Base-by-base conservation (phyloP, 768 basidiomycete species). In the Serpula lacrymans region DNA sequence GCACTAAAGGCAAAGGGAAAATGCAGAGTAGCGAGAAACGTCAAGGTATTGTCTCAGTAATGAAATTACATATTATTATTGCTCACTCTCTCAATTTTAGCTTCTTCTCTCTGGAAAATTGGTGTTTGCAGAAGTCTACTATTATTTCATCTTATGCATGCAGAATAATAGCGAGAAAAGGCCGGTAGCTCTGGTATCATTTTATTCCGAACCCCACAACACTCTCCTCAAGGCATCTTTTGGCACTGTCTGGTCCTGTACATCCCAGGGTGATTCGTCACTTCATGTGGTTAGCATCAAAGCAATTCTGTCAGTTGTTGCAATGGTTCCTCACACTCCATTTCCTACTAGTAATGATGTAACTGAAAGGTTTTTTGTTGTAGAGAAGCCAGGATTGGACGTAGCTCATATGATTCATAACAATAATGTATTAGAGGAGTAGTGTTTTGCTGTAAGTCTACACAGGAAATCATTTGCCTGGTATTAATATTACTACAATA, bases 1-100 rank as follows among this genome's bases (percentile, higher is more conserved):
- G 8, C 13, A 9, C 5, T 24, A 10, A 42, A 46, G 16, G 24
- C 35, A 3, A 44, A 35, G 3, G 35, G 57, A 25, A 48, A 60
- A 10, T 20, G 58, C 7, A 42, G 60, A 7, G 59, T 53, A 4
- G 42, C 64, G 8, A 40, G 61, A 4, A 64, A 61, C 47, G 55
- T 67, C 1, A 67, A 63, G 57, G 68, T 64, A 49, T 13, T 46
- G 17, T 20, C 31, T 35, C 6, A 10, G 11, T 16, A 14, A 25
- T 32, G 11, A 37, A 8, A 11, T 6, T 29, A 29, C 32, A 32
- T 18, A 9, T 32, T 22, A 29, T 32, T 9, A 18, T 5, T 16
- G n/a, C 5, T 22, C 11, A 41, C 21, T 14, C 27, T 25, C 20
- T 37, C 30, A 33, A 16, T 37, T 40, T 2, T 2, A 6, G n/a